Evolutionary conservation across 306 rosid genomes (phyloP).

Genomic region (Cucurbita maxima): DNA sequence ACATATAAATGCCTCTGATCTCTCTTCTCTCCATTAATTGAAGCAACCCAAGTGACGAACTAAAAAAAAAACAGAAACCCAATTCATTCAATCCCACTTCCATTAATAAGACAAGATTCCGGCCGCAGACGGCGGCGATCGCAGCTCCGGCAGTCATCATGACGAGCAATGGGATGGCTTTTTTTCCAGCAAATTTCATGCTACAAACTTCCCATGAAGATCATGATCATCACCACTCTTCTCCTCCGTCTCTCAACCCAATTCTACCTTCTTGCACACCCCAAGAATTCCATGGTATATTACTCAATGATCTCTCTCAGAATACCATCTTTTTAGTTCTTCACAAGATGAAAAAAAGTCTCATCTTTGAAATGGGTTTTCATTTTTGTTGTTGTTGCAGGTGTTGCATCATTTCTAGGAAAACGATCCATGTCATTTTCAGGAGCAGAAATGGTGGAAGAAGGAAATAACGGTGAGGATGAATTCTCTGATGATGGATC

Average conservation of each 20-base stretch:
- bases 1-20: conserved; percentile 20
- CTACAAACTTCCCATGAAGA: conserved; percentile 57
- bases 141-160: conserved; percentile 17
- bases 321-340: background rate
- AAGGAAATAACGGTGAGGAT: conserved; percentile 11
- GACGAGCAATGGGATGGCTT: conserved; percentile 68
- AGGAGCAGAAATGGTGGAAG: conserved; percentile 12
- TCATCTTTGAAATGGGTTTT: background rate
- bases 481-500: conserved; percentile 12
- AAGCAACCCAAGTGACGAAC: conserved; percentile 8
- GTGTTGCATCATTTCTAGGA: conserved; percentile 14
- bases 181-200: conserved; percentile 90
- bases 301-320: conserved; percentile 2
- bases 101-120: background rate
- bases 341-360: background rate
- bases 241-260: conserved; percentile 58
- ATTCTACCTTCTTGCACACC: conserved; percentile 59
- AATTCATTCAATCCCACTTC: background rate
- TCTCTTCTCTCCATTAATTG: conserved; percentile 1
- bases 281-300: conserved; percentile 71
- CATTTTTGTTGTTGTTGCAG: background rate
- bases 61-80: background rate
- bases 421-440: conserved; percentile 14
- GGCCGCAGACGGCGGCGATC: background rate
- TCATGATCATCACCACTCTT: conserved; percentile 41